Base-by-base conservation (phyloP, 352 stramenopile species). In the Phytophthora tentaculata region DNA sequence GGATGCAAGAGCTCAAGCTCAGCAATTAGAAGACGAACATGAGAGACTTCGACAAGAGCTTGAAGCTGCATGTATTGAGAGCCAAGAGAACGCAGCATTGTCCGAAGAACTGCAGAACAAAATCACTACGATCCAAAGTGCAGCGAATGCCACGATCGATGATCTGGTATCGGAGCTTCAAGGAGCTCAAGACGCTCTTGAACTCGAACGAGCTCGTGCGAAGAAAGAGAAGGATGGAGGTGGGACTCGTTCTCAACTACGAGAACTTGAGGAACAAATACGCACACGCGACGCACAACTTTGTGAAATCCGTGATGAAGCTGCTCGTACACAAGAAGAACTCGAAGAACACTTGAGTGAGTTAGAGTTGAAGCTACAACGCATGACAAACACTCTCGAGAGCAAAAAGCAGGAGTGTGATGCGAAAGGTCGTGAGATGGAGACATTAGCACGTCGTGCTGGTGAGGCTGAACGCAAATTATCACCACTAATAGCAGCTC, bases 81-180 rank as follows among this genome's bases (percentile, higher is more conserved):
- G 37, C 10, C 74, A 63, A 22, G 85, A 94, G 20, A 69, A 59
- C 1, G 62, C 44, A 16, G 71, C 74, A 0, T 57, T 85, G 8
- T 64, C 77, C 0, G 85, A 91, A 41, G 81, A 91, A 56, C 48
- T 93, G 28, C 85, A 93, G 43, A 65, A 52, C 13, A 90, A 93
- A 57, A 80, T 93, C 55, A 80, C 76, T 16, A 88, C 85, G 0
- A 83, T 93, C 23, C 85, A 93, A 61, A 89, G 55, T 60, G 85
- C 85, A 5, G 85, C 85, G 14, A 93, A 93, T 67, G 85, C 85
- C 0, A 93, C 85, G 8, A 91, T 93, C 49, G 89, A 93, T 59
- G 85, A 93, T 22, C 61, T 93, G 2, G 78, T 91, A 49, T 57
- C 41, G 6, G 85, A 93, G 59, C 37, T 93, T 9, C 84, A 91